Base-by-base conservation (phyloP, 139 green algal species). In the Spirogloea muscicola region DNA sequence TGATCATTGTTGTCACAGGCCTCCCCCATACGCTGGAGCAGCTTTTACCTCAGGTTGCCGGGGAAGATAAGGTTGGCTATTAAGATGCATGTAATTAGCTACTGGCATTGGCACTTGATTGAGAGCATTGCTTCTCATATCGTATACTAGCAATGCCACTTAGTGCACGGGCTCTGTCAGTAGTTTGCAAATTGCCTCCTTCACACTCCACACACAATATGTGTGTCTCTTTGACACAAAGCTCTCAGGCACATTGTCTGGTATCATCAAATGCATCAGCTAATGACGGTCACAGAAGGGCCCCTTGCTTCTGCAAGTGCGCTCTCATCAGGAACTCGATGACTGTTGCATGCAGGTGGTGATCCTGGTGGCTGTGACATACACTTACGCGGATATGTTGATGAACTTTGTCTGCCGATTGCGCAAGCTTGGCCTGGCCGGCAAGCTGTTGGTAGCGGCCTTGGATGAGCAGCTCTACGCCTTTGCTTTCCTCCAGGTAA, bases 341-440 rank as follows among this genome's bases (percentile, higher is more conserved):
- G 46, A 21, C 46, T 31, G 46, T 6, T 31, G 55, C 29, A n/a
- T n/a, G n/a, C n/a, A n/a, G n/a, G 67, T 76, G 59, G 69, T 77
- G 16, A 77, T 37, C 0, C 39, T 77, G 18, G 69, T 77, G 3
- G 69, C 57, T 0, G 69, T 77, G 16, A 58, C 69, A 21, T 40
- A 40, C 36, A 40, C 38, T 2, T 77, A 77, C 37, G 38, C 38
- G 13, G 69, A 77, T 33, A 77, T 77, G 69, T 39, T 77, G 18
- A 69, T 77, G 69, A 77, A 55, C 55, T 77, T 77, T 25, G 55
- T 77, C 21, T 77, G 69, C 39, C 13, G 21, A 21, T 40, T 77
- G 37, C 58, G 57, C 16, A 36, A 7, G 2, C 46, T 77, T n/a
- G 69, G 69, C n/a, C 37, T 77, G 21, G 48, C 39, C 18, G 42